Evolutionary conservation across 495 filamentous ascomycete species (phyloP), one percentile per base, ranked within the genome.

Genomic region (Tuber melanosporum): DNA sequence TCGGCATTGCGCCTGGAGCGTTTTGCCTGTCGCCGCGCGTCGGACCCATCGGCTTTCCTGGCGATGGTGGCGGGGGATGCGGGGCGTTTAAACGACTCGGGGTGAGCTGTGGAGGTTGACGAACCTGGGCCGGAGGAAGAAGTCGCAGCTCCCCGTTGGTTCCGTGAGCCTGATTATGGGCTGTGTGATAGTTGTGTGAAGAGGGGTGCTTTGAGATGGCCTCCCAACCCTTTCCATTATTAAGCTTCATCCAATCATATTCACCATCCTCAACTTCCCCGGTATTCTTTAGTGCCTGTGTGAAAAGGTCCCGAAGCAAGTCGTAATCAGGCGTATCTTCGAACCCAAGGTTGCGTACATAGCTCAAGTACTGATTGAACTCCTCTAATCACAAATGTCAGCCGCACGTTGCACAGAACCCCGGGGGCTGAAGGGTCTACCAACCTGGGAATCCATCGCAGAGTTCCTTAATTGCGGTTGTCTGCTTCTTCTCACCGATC

Each of bases 401-500:
- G 75, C 57, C 71, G 49, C 57, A 66, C 26, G 26, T 66, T 66
- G 4, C 57, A 66, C n/a, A 32, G 3, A 15, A 36, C 9, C 57
- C 57, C 43, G 19, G 17, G 41, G 44, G 36, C 32, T 3, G 10
- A 49, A 57, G 15, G 6, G 17, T 36, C 41, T 36, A 78, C 81
- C 19, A 88, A 92, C 91, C 91, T 81, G 95, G 95, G 86, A 95
- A 98, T 71, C 93, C 92, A 76, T 98, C 94, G 82, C 95, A 98
- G 6, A 99, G 90, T 82, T 99, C 96, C 85, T 97, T 96, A 88
- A 99, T 95, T 0, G 90, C 89, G 41, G 95, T 98, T 0, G 95
- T 97, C 86, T 98, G 95, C 87, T 99, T 99, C 92, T 98, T 98
- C 86, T 99, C 96, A 45, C 95, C 95, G 85, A 99, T 99, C 87